Evolutionary conservation across 2,329 filamentous ascomycete genomes (phyloP).

Genomic region (Colletotrichum costaricense): DNA sequence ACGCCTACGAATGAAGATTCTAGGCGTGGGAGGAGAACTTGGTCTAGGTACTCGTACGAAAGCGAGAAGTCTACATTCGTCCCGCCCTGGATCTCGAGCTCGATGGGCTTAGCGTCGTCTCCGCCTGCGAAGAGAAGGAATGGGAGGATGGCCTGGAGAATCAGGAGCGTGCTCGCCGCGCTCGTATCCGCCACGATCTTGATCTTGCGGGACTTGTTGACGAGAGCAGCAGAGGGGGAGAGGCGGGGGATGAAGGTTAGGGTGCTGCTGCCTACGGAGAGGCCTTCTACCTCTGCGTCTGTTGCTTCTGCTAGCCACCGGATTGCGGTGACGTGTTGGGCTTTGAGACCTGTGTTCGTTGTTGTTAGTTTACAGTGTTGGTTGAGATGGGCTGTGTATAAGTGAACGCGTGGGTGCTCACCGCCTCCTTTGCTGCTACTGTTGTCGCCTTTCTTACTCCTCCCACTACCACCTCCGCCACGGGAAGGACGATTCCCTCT

Average conservation of each 20-base stretch:
- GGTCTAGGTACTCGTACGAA: conserved; percentile 72
- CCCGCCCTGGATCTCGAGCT: conserved; percentile 65
- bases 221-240: conserved; percentile 50
- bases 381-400: background rate
- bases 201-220: conserved; percentile 51
- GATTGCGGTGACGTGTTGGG: conserved; percentile 69
- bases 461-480: conserved; percentile 45
- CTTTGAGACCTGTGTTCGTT: conserved; percentile 62
- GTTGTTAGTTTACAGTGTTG: background rate
- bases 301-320: conserved; percentile 64
- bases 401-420: background rate
- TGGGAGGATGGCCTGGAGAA: conserved; percentile 71
- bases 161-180: conserved; percentile 66
- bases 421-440: conserved; percentile 14
- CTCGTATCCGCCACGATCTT: conserved; percentile 60
- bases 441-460: conserved; percentile 32
- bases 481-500: conserved; percentile 60
- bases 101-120: conserved; percentile 48
- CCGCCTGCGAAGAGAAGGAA: conserved; percentile 66
- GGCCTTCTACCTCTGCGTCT: conserved; percentile 60
- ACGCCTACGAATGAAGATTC: conserved; percentile 60
- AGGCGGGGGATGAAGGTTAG: conserved; percentile 59
- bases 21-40: conserved; percentile 67
- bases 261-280: conserved; percentile 61
- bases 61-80: conserved; percentile 69